These are phyloP conservation scores for Davidsoniella australis DNA, from an alignment of 2,329 filamentous ascomycete genomes.

Conservation along the genomic window DNA sequence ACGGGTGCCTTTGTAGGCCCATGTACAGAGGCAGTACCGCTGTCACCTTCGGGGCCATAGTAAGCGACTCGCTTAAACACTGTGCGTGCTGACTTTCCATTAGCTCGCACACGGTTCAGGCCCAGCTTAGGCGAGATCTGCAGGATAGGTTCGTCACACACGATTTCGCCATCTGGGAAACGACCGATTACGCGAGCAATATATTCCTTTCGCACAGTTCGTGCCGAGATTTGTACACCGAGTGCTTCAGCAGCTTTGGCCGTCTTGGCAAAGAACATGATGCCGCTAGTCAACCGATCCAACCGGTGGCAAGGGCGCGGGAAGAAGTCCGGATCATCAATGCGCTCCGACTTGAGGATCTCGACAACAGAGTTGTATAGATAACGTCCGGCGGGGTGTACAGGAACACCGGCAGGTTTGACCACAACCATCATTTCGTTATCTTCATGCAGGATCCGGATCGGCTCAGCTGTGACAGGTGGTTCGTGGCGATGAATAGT, in stretches of 20 bases:
- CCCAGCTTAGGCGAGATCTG: slow-evolving; percentile 90
- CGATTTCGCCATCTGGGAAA: slow-evolving; percentile 79
- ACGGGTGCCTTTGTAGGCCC: slow-evolving; percentile 1
- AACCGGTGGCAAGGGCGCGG: slow-evolving; percentile 74
- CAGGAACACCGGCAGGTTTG: slow-evolving; percentile 87
- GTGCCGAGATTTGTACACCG: slow-evolving; percentile 55
- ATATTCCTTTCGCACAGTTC: slow-evolving; percentile 89
- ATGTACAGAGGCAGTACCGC: slow-evolving; percentile 15
- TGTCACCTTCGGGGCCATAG: slow-evolving; percentile 41
- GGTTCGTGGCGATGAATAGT: slow-evolving; percentile 92
- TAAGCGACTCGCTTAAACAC: slow-evolving; percentile 90
- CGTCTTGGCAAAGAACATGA: slow-evolving; percentile 96
- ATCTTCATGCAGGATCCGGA: slow-evolving; percentile 78
- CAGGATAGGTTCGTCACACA: slow-evolving; percentile 87
- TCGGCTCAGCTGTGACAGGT: slow-evolving; percentile 64
- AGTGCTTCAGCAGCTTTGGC: slow-evolving; percentile 62
- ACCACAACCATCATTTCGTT: slow-evolving; percentile 90
- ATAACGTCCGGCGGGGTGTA: slow-evolving; percentile 89
- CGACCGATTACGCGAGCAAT: slow-evolving; percentile 77
- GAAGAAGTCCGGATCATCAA: slow-evolving; percentile 29
- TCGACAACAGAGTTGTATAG: slow-evolving; percentile 90
- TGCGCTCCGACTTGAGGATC: slow-evolving; percentile 67
- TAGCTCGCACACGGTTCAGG: slow-evolving; percentile 83
- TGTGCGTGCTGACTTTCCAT: slow-evolving; percentile 75
- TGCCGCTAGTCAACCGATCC: slow-evolving; percentile 80